Conservation (phyloP, 805 yeast genomes). For the Nematodospora valgi region DNA sequence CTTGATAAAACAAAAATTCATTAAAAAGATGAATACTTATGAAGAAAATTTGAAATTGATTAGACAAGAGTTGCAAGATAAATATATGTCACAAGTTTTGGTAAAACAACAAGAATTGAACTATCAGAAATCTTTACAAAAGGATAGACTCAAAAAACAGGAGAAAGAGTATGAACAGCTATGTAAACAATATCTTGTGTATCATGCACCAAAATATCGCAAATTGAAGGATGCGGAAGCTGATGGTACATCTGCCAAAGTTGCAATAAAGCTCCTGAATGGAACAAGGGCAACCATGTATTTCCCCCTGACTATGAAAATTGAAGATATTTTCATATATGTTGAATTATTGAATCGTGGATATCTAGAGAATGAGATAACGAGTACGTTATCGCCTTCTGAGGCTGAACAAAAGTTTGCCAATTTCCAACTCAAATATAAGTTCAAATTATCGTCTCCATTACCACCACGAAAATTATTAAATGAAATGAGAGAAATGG, state of each 20-base stretch:
- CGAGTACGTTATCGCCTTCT: constrained; percentile 16
- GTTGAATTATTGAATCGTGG: constrained; percentile 36
- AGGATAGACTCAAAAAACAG: constrained; percentile 55
- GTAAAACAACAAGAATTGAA: constrained; percentile 76
- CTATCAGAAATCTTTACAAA: constrained; percentile 63
- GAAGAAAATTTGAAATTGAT: constrained; percentile 59
- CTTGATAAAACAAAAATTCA: constrained; percentile 34
- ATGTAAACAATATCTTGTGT: constrained; percentile 37
- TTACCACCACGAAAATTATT: constrained; percentile 35
- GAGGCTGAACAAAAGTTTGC: constrained; percentile 23
- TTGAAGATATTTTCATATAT: constrained; percentile 32
- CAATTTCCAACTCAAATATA: constrained; percentile 22
- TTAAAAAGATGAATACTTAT: constrained; percentile 50
- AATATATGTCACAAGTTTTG: constrained; percentile 53
- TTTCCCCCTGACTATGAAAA: constrained; percentile 27
- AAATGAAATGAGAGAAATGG: constrained; percentile 34
- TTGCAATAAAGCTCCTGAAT: constrained; percentile 64
- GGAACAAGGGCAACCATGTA: constrained; percentile 52
- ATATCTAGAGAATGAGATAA: constrained; percentile 31
- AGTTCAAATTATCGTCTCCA: constrained; percentile 33
- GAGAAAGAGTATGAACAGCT: constrained; percentile 22
- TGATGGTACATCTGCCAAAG: constrained; percentile 41
- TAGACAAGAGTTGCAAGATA: constrained; percentile 60
- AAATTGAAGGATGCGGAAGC: constrained; percentile 9
- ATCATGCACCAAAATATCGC: constrained; percentile 24